Percentiles rank a stretch among this genome's conserved stretches.
Conservation (phyloP, 1,284 basidiomycete species). For the Termitomyces sp. region DNA sequence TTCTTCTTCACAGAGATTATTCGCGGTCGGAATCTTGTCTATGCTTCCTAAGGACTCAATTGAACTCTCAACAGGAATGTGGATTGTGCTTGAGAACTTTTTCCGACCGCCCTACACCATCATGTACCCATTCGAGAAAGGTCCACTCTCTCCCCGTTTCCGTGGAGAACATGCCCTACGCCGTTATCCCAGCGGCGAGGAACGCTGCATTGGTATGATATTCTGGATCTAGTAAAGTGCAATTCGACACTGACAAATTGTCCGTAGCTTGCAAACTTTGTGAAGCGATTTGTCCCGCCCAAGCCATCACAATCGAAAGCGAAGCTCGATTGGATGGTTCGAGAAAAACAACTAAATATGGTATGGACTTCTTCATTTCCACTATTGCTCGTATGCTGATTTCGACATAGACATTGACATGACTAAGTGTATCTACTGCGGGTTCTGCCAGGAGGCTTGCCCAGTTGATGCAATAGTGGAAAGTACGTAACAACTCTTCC, state of each 20-base stretch:
- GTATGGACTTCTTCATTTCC: constrained; percentile 34
- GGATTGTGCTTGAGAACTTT: constrained; percentile 98
- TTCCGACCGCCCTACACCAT: constrained; percentile 98
- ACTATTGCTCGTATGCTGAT: constrained; percentile 18
- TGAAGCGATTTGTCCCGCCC: constrained; percentile 98
- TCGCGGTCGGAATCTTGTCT: constrained; percentile 59
- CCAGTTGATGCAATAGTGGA: constrained; percentile 99
- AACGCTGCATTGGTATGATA: constrained; percentile 88
- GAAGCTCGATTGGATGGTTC: constrained; percentile 96
- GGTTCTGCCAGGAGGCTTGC: constrained; percentile 98
- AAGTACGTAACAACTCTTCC: constrained; percentile 54
- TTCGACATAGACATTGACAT: constrained; percentile 81
- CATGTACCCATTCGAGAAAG: constrained; percentile 98
- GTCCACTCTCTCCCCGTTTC: constrained; percentile 95
- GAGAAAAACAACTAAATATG: constrained; percentile 95
- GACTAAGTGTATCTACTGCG: constrained; percentile 97
- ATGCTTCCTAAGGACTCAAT: neutral
- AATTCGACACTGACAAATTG: constrained; percentile 5
- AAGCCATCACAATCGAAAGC: constrained; percentile 99
- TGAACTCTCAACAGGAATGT: constrained; percentile 73
- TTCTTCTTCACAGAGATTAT: constrained; percentile 99
- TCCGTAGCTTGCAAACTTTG: constrained; percentile 92
- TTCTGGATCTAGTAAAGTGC: neutral
- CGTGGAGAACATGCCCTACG: constrained; percentile 98
- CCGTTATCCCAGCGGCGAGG: constrained; percentile 97